Conservation (phyloP, 1,284 basidiomycete species). For the Ustanciosporium gigantosporum region DNA sequence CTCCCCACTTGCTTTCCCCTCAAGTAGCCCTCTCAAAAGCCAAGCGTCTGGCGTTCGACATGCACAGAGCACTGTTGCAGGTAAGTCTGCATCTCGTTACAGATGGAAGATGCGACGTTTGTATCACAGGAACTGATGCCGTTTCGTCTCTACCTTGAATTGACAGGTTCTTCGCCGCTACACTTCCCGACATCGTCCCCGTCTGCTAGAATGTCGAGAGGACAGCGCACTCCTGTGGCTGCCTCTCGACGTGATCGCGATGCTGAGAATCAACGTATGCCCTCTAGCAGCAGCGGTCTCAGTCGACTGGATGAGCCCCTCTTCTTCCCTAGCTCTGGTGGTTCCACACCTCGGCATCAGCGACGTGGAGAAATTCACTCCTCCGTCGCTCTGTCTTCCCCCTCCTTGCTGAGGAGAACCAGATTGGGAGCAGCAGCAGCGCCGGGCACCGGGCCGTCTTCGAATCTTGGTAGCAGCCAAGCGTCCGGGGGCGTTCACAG, state of each 20-base stretch:
- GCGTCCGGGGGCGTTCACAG: conserved; percentile 68
- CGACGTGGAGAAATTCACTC: conserved; percentile 58
- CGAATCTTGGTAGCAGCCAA: conserved; percentile 79
- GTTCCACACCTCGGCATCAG: conserved; percentile 47
- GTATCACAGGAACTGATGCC: not conserved
- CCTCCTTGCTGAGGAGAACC: conserved; percentile 24
- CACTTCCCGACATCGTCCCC: conserved; percentile 56
- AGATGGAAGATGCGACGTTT: not conserved
- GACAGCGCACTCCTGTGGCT: conserved; percentile 27
- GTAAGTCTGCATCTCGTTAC: no score
- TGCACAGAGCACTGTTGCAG: conserved; percentile 27
- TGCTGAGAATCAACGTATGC: conserved; percentile 26
- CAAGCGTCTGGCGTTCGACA: conserved; percentile 13
- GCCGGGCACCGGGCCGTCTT: conserved; percentile 68
- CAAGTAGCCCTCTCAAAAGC: conserved; percentile 52
- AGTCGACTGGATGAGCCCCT: conserved; percentile 47
- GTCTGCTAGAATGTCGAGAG: conserved; percentile 37
- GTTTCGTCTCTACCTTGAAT: not conserved
- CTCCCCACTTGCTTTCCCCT: conserved; percentile 51
- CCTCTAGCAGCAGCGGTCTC: conserved; percentile 39
- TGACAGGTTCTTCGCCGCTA: conserved; percentile 46
- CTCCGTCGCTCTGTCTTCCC: conserved; percentile 44
- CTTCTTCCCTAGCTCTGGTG: conserved; percentile 57
- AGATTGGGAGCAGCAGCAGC: conserved; percentile 3
- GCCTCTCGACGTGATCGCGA: conserved; percentile 18